Conservation (phyloP, 2,329 filamentous ascomycete genomes). For the Cladorrhinum sp. region DNA sequence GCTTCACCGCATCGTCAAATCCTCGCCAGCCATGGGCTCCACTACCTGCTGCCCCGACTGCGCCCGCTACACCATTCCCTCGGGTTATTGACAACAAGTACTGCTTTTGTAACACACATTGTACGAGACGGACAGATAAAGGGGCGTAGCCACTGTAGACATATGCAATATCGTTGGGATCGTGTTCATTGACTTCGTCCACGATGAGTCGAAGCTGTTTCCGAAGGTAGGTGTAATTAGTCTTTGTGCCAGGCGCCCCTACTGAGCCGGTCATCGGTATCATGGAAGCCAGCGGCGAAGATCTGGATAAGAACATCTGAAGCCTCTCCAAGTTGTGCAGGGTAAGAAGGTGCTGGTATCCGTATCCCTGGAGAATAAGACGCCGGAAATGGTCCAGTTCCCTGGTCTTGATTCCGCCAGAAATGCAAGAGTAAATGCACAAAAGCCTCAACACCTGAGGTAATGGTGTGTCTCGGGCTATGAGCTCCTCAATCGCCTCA, state of each 20-base stretch:
- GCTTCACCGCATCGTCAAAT: conserved; percentile 88
- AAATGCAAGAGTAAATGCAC: conserved; percentile 87
- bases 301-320: conserved; percentile 75
- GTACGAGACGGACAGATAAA: conserved; percentile 83
- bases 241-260: conserved; percentile 63
- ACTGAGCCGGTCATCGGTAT: conserved; percentile 68
- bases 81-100: conserved; percentile 70
- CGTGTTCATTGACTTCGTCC: conserved; percentile 93
- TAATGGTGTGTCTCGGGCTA: conserved; percentile 78
- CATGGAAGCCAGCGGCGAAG: conserved; percentile 75
- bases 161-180: conserved; percentile 94
- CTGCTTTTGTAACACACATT: conserved; percentile 89
- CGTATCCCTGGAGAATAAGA: conserved; percentile 86
- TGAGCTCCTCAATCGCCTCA: conserved; percentile 90
- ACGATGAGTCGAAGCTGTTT: conserved; percentile 86
- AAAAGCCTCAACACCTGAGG: conserved; percentile 79
- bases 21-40: conserved; percentile 82
- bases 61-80: conserved; percentile 52
- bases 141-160: conserved; percentile 97
- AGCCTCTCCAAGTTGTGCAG: conserved; percentile 85
- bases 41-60: conserved; percentile 48
- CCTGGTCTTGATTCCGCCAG: conserved; percentile 80
- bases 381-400: conserved; percentile 89
- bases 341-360: conserved; percentile 90
- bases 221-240: conserved; percentile 85